Evolutionary conservation across 208 protist species (phyloP), one percentile per base, ranked within the genome.

Genomic region (Leishmania tropica): DNA sequence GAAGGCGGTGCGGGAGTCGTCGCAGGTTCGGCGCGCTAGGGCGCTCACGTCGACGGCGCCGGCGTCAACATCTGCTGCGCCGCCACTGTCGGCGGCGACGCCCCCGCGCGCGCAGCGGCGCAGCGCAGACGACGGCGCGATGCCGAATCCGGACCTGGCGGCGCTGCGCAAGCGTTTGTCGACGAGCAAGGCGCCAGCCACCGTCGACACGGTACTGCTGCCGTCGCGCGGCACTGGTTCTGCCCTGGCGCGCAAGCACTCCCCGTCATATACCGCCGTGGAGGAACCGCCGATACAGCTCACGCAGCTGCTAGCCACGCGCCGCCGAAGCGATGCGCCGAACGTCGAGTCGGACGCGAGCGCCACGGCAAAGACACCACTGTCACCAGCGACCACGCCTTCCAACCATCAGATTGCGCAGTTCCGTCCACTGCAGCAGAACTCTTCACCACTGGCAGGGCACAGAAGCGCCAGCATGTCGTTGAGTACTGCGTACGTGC

Each of bases 401-500:
- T 13, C 8, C 35, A 31, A 35, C 54, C 53, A 60, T 2, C 54
- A 60, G 24, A 78, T 62, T 62, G 74, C 37, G 53, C 54, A 6
- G 15, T 67, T 51, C 31, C 35, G 37, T n/a, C 74, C 54, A 15
- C 17, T 62, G 35, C 74, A 77, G 37, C 74, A 78, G 64, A 53
- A n/a, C 24, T 71, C n/a, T 24, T 54, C n/a, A 51, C 42, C 74
- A 45, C 11, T 19, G 37, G 56, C 54, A 31, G 74, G 56, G 28
- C 56, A 21, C 35, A 40, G 21, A 15, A 78, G 37, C 10, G 40
- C 37, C 11, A 86, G 83, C 78, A 53, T 77, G 24, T 86, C 83
- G 40, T 47, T 72, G 17, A 86, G 75, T 65, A 31, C 78, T 58
- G 78, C 62, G 42, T 89, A 89, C 83, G 83, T 85, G 73, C 83